Conservation (phyloP, 257 asterid genomes). For the Thymus quinquecostatus region DNA sequence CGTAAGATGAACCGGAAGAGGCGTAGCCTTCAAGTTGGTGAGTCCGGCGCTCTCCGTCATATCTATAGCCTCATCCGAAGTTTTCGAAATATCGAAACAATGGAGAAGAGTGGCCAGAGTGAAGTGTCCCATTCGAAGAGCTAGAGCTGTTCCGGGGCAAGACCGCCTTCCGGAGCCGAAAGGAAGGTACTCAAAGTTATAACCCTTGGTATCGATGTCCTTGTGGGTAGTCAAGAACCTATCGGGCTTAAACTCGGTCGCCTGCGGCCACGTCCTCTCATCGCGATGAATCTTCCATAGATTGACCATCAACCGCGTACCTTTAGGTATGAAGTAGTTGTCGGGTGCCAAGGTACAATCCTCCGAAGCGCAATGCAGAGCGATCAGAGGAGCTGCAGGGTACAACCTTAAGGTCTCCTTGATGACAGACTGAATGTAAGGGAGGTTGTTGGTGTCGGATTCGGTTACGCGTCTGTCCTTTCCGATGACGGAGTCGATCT, state of each 20-base stretch:
- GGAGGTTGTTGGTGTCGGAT: slow-evolving; percentile 27
- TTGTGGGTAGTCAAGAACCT: slow-evolving; percentile 32
- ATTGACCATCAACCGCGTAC: slow-evolving; percentile 28
- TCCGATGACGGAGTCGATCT: slow-evolving; percentile 13
- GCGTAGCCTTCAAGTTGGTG: background rate
- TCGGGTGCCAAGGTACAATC: slow-evolving; percentile 29
- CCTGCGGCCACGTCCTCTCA: slow-evolving; percentile 26
- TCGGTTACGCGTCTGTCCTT: slow-evolving; percentile 24
- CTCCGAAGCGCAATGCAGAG: slow-evolving; percentile 18
- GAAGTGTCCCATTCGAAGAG: slow-evolving; percentile 32
- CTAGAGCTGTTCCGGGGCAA: slow-evolving; percentile 27
- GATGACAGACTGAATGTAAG: slow-evolving; percentile 30
- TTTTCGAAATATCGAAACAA: slow-evolving; percentile 21
- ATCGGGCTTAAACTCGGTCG: slow-evolving; percentile 28
- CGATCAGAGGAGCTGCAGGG: slow-evolving; percentile 27
- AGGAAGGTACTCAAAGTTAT: slow-evolving; percentile 27
- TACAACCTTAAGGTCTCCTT: slow-evolving; percentile 38
- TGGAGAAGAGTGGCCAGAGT: slow-evolving; percentile 31
- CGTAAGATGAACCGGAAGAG: too few species aligned
- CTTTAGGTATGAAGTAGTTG: slow-evolving; percentile 25
- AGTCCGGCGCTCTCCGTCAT: slow-evolving; percentile 33
- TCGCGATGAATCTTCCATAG: slow-evolving; percentile 35
- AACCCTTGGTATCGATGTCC: slow-evolving; percentile 27
- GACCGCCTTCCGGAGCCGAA: slow-evolving; percentile 33
- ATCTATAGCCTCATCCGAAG: slow-evolving; percentile 22